Evolutionary conservation across 495 filamentous ascomycete species (phyloP).

Genomic region (Neurospora sp.): DNA sequence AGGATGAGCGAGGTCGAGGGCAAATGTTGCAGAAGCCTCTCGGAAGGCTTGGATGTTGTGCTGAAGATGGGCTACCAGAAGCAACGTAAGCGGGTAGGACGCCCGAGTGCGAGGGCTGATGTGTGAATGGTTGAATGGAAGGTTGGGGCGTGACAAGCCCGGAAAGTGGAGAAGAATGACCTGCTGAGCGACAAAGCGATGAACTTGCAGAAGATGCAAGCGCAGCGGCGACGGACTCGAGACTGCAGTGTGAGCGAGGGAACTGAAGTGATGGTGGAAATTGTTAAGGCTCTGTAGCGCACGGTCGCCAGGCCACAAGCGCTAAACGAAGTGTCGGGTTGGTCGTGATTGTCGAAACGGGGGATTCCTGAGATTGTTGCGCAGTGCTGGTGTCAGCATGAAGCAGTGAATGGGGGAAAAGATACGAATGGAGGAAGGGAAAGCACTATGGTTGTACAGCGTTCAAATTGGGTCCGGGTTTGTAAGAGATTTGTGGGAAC

Average conservation of each 20-base stretch:
- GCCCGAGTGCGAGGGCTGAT: neutral
- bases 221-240: neutral
- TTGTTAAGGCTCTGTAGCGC: neutral
- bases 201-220: neutral
- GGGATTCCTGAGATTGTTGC: neutral
- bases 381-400: neutral
- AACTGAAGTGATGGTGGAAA: neutral
- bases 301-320: neutral
- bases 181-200: neutral
- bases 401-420: neutral
- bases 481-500: neutral
- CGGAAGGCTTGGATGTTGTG: neutral
- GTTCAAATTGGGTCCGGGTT: neutral
- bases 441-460: neutral
- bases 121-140: neutral
- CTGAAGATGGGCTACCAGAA: neutral
- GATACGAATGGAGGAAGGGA: neutral
- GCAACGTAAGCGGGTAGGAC: neutral
- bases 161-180: neutral
- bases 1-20: neutral
- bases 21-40: neutral
- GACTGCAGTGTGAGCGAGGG: neutral
- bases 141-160: neutral
- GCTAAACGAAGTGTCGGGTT: neutral
- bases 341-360: neutral